These are phyloP conservation scores for Penicillium sp. DNA, from an alignment of 2,329 filamentous ascomycete species.

Conservation along the genomic window DNA sequence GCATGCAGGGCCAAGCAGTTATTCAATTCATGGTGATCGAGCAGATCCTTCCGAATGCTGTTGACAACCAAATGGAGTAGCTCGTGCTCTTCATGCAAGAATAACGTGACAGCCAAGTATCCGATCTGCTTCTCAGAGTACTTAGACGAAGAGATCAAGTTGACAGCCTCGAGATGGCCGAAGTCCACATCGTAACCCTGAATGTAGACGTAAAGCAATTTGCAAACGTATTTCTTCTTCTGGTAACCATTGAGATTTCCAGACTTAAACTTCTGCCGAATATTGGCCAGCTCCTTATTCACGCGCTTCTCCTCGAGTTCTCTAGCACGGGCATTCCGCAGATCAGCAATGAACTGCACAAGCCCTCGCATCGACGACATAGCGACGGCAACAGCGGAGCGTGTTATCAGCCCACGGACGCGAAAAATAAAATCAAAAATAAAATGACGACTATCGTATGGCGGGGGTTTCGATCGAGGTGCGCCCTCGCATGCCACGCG, in stretches of 20 bases:
- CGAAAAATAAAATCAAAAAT: too few species aligned
- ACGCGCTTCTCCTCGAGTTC: constrained; percentile 98
- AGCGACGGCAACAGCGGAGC: constrained; percentile 2
- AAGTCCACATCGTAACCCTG: constrained; percentile 99
- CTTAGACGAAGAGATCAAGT: constrained; percentile 89
- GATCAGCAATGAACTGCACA: constrained; percentile 95
- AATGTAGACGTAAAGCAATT: constrained; percentile 98
- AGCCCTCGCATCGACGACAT: constrained; percentile 57
- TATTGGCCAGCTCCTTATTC: constrained; percentile 98
- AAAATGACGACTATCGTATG: background rate
- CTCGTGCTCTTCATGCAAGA: constrained; percentile 94
- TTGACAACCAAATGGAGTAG: constrained; percentile 93
- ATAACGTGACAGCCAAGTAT: constrained; percentile 92
- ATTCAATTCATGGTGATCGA: constrained; percentile 93
- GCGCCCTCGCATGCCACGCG: constrained; percentile 21
- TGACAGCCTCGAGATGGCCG: constrained; percentile 94
- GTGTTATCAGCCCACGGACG: background rate
- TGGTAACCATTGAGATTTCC: constrained; percentile 90
- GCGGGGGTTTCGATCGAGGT: constrained; percentile 12
- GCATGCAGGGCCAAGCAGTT: constrained; percentile 95
- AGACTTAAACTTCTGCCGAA: constrained; percentile 96
- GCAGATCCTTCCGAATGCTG: constrained; percentile 90
- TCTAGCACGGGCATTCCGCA: constrained; percentile 85
- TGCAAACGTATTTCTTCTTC: constrained; percentile 99
- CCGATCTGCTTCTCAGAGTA: constrained; percentile 99